A percentile compares a stretch with the other conserved stretches of the same genome.
Conservation (phyloP, 2,329 filamentous ascomycete genomes). For the Aspergillus candidus region DNA sequence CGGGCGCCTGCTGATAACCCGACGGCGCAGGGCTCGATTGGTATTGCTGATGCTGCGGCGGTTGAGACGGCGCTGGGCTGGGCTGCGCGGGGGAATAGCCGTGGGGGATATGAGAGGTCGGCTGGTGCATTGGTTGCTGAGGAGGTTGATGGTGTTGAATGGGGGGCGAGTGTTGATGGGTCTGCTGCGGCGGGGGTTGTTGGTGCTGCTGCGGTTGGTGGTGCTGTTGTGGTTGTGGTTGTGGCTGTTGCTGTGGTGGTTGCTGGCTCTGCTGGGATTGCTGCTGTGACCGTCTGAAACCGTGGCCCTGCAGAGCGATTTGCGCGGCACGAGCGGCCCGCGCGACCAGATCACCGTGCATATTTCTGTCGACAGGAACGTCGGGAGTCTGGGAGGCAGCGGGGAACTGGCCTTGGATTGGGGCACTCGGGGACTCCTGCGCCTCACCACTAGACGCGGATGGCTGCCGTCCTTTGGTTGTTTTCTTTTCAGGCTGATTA, state of each 20-base stretch:
- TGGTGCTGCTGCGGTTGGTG: constrained; percentile 25
- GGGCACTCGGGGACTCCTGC: constrained; percentile 32
- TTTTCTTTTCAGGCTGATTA: constrained; percentile 32
- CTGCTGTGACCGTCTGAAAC: constrained; percentile 31
- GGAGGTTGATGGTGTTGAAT: constrained; percentile 16
- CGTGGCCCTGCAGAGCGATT: constrained; percentile 42
- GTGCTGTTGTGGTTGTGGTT: constrained; percentile 16
- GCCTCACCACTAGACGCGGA: constrained; percentile 33
- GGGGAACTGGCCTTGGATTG: constrained; percentile 38
- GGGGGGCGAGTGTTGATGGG: constrained; percentile 13
- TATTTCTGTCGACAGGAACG: constrained; percentile 35
- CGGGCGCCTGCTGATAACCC: constrained; percentile 29
- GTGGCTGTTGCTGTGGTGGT: constrained; percentile 27
- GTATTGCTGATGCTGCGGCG: constrained; percentile 25
- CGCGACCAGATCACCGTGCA: constrained; percentile 42
- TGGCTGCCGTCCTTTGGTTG: constrained; percentile 31
- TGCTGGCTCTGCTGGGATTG: constrained; percentile 27
- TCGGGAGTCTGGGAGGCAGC: constrained; percentile 35
- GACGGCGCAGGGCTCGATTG: constrained; percentile 32
- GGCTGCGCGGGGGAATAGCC: constrained; percentile 31
- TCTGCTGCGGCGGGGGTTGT: constrained; percentile 3
- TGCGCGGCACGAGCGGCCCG: constrained; percentile 44
- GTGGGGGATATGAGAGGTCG: constrained; percentile 25
- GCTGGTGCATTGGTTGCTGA: constrained; percentile 18
- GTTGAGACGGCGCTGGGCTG: constrained; percentile 17